Evolutionary conservation across 1,284 basidiomycete species (phyloP).

Genomic region (Moniliophthora roreri): DNA sequence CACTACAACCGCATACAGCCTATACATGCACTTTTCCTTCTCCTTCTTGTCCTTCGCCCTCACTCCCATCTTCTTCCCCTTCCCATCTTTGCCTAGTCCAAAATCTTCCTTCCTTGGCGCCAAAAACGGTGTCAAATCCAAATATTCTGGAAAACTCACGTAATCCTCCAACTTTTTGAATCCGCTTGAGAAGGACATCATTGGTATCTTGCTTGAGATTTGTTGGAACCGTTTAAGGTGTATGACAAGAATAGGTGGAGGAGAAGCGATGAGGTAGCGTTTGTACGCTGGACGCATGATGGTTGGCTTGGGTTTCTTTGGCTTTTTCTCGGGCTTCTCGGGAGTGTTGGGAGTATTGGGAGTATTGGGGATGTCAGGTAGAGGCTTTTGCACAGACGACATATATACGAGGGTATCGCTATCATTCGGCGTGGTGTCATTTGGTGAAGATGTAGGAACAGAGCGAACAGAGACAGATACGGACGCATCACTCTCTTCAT

Average conservation of each 20-base stretch:
- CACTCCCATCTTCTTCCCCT: conserved; percentile 19
- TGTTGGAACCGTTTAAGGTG: conserved; percentile 95
- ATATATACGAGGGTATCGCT: not conserved
- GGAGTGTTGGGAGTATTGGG: conserved; percentile 26
- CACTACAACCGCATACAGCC: conserved; percentile 84
- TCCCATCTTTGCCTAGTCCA: conserved; percentile 32
- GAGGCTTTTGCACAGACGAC: not conserved
- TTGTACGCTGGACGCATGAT: conserved; percentile 87
- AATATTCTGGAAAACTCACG: conserved; percentile 82
- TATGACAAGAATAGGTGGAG: conserved; percentile 88
- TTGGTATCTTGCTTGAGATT: conserved; percentile 40
- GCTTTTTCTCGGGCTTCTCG: conserved; percentile 23
- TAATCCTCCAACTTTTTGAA: conserved; percentile 89
- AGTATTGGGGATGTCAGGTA: not conserved
- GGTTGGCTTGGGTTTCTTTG: conserved; percentile 53
- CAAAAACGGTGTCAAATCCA: conserved; percentile 86
- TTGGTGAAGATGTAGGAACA: too few species aligned
- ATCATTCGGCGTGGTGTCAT: conserved; percentile 31
- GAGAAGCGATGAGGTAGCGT: conserved; percentile 85
- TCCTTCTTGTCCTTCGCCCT: conserved; percentile 35
- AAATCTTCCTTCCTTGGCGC: conserved; percentile 80
- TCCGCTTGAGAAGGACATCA: conserved; percentile 57
- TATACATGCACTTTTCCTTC: conserved; percentile 64
- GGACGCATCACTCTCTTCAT: conserved; percentile 9
- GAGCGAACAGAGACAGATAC: too few species aligned